Conservation (phyloP, 768 basidiomycete species). For the Boletus sp. region DNA sequence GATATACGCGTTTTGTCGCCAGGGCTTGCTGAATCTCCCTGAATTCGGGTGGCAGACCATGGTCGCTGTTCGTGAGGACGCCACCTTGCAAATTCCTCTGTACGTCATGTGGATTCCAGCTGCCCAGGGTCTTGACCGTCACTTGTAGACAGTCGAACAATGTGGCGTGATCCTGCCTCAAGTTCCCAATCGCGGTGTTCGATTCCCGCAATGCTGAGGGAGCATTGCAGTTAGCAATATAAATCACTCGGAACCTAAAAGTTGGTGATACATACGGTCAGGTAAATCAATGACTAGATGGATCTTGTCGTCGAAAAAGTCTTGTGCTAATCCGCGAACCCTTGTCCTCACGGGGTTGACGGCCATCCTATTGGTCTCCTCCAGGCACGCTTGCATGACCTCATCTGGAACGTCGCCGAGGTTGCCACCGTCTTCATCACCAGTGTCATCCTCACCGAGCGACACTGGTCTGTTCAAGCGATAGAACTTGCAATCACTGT, state of each 20-base stretch:
- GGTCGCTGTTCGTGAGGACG: rapidly evolving
- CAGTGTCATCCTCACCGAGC: not conserved
- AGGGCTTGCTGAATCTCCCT: not conserved
- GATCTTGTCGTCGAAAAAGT: not conserved
- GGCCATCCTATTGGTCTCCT: not conserved
- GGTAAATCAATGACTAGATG: not conserved
- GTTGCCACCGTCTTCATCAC: not conserved
- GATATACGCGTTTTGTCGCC: not conserved
- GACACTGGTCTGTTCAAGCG: not conserved
- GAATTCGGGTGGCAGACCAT: not conserved
- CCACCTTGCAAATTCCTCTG: not conserved
- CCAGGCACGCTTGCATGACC: not conserved
- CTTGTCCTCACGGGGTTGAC: not conserved
- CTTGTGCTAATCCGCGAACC: not conserved
- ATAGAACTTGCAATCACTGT: not conserved
- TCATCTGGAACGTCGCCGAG: rapidly evolving
- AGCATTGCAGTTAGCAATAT: not conserved
- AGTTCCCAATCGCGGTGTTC: not conserved
- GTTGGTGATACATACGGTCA: too few species aligned
- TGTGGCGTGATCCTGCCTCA: not conserved
- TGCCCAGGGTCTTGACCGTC: not conserved
- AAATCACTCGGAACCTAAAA: not conserved
- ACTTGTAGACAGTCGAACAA: not conserved
- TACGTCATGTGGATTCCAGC: not conserved
- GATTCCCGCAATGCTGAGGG: not conserved